Base-by-base conservation (phyloP, 208 protist genomes). In the Trypanosoma cruzi region DNA sequence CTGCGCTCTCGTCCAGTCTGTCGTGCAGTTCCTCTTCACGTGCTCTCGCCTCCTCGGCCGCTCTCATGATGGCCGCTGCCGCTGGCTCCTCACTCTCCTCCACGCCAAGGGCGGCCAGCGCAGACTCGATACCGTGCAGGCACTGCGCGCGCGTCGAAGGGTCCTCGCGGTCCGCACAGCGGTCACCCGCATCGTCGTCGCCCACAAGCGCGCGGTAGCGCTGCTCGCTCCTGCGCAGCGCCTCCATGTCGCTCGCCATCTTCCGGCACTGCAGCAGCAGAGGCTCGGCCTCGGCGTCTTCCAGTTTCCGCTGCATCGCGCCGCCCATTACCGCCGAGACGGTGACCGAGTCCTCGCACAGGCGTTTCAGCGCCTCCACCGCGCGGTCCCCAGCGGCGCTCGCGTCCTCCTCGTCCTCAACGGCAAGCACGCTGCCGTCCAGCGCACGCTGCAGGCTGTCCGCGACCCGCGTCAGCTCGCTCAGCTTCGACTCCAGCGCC, bases 361-460 rank as follows among this genome's bases (percentile, higher is more conserved):
- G 29, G 22, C 57, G 56, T 37, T 53, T 54, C 55, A 71, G 55
- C 28, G 42, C 55, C 65, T 40, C 55, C 22, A 71, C 65, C 29
- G 34, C 56, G 37, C 65, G 55, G 55, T 63, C 53, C 2, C 55
- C 56, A 28, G n/a, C 29, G 11, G 42, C 55, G 0, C 24, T 44
- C 55, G 42, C 55, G 11, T 61, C 53, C 65, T 64, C 65, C 26
- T 52, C 59, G 4, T 42, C 31, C 34, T n/a, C 11, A 1, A 28
- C 36, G 0, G 40, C 61, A 14, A 24, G n/a, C 14, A 28, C 58
- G 7, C 10, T 34, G 40, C 48, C 68, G 7, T 54, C 60, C 24
- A 74, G 6, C 36, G 58, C 52, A 10, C 37, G 24, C 50, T 74
- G 58, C 59, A 74, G 61, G 7, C 46, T 26, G 31, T 49, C 57